Conservation (phyloP, 352 stramenopile species). For the Phytopythium boreale region DNA sequence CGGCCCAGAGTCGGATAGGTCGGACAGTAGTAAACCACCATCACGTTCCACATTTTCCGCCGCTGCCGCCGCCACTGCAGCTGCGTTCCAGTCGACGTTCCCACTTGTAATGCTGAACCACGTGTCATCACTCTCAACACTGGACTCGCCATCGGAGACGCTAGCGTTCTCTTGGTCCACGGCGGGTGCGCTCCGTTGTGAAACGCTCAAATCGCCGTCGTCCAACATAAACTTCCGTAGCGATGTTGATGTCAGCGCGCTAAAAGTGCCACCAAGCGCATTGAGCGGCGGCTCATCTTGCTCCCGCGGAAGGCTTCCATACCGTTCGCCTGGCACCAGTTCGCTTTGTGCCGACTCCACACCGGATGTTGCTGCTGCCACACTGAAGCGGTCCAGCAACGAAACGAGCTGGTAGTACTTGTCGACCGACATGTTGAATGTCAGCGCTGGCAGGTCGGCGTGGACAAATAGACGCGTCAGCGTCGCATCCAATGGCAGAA, state of each 20-base stretch:
- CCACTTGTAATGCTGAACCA: conserved; percentile 88
- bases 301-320: background rate
- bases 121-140: conserved; percentile 82
- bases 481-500: conserved; percentile 80
- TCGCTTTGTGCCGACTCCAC: background rate
- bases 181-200: conserved; percentile 6
- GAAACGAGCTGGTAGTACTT: conserved; percentile 77
- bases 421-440: conserved; percentile 81
- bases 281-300: background rate
- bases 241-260: conserved; percentile 1
- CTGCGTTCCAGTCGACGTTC: conserved; percentile 40
- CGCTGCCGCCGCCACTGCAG: too few relatives aligned
- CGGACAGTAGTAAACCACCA: conserved; percentile 3
- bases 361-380: conserved; percentile 16
- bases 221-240: conserved; percentile 33
- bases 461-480: conserved; percentile 83
- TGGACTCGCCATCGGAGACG: conserved; percentile 55
- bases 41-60: background rate
- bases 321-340: background rate
- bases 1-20: background rate
- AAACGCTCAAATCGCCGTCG: conserved; percentile 25
- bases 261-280: background rate
- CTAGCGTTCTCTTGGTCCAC: conserved; percentile 15
- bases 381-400: conserved; percentile 58
- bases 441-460: conserved; percentile 76